Conservation (phyloP, 306 rosid species). For the Gastrolobium bilobum region DNA sequence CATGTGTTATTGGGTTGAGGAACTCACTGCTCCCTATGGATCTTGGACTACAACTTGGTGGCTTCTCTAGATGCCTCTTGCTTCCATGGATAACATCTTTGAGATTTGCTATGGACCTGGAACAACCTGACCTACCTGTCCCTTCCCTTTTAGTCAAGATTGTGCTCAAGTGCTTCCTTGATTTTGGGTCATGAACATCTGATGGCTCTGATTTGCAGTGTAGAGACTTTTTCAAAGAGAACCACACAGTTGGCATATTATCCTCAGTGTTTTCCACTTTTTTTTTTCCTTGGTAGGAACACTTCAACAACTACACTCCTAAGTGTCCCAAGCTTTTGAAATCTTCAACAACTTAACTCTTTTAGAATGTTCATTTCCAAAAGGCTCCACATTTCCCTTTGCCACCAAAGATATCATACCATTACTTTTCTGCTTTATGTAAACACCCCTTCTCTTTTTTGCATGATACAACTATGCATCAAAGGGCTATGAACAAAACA, state of each 20-base stretch:
- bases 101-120: constrained; percentile 92
- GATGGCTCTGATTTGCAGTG: constrained; percentile 90
- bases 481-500: background rate
- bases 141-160: constrained; percentile 74
- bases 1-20: constrained; percentile 88
- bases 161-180: constrained; percentile 74
- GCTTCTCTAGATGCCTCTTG: constrained; percentile 80
- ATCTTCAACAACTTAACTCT: constrained; percentile 9
- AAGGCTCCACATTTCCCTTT: constrained; percentile 41
- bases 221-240: constrained; percentile 80
- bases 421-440: constrained; percentile 43
- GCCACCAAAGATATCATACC: background rate
- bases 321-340: constrained; percentile 29
- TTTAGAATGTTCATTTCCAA: constrained; percentile 40
- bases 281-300: background rate
- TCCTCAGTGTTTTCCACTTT: background rate
- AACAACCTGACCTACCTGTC: constrained; percentile 78
- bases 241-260: constrained; percentile 92
- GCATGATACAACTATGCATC: constrained; percentile 8
- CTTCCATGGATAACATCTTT: constrained; percentile 96
- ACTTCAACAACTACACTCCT: constrained; percentile 3
- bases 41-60: constrained; percentile 92
- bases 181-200: constrained; percentile 85
- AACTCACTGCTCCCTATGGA: constrained; percentile 95
- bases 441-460: background rate